Evolutionary conservation across 768 basidiomycete species (phyloP), one percentile per base, ranked within the genome.

Genomic region (Clathrus columnatus): DNA sequence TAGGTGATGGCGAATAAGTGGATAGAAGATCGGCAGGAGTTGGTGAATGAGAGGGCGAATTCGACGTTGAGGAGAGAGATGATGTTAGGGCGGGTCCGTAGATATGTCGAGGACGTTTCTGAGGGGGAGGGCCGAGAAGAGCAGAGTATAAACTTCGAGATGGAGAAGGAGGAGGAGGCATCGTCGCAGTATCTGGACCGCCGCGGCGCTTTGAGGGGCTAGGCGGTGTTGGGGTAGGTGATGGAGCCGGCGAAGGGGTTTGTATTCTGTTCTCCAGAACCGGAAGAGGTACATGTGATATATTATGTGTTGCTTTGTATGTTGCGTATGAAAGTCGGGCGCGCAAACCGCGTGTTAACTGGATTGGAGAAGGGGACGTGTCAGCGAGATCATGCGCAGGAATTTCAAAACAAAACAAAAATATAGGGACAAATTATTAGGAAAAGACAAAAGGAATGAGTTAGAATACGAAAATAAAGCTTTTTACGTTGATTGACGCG

Each of bases 281-380:
- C 63, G 77, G 76, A 48, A 90, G 70, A 45, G 83, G 74, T 49
- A 82, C 72, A 54, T 82, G 79, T 8, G 83, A 73, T 54, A 87
- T 70, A 66, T 88, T 85, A 68, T 88, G 79, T 14, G 77, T 76
- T 4, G 89, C 87, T 70, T 91, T 91, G 77, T 85, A 90, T 1
- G 85, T 84, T 21, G 89, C 89, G 69, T 89, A 88, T 0, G 86
- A 79, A 50, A 92, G 78, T 61, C 88, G 84, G 62, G 88, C 78
- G 59, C 90, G 82, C 55, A 92, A 77, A 52, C 79, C 83, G 66
- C 86, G 85, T 64, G 87, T 87, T 28, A 91, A 81, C 89, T 91
- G 72, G 14, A 43, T 53, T 36, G 36, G 10, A 62, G 50, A 57
- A 61, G 28, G 57, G 58, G 48, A 49, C 55, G 58, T 36, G 64